These are phyloP conservation scores for Cladosporium halotolerans DNA, from an alignment of 2,329 filamentous ascomycete genomes.

Conservation along the genomic window DNA sequence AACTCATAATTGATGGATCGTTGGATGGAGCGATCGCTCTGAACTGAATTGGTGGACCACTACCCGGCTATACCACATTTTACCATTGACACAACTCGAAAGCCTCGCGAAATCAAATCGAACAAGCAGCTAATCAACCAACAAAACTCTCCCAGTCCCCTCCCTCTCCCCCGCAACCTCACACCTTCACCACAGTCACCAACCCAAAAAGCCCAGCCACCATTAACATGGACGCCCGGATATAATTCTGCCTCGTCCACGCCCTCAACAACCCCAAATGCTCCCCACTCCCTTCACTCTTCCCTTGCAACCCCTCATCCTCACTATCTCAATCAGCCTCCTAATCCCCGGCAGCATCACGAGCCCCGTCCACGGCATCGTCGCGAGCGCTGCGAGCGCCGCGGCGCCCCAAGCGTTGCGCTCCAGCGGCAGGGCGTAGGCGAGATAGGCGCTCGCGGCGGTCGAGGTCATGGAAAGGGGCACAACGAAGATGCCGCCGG, in stretches of 20 bases:
- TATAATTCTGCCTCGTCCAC: conserved; percentile 13
- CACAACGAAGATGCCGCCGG: conserved; percentile 13
- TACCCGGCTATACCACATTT: no score
- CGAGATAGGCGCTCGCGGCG: conserved; percentile 6
- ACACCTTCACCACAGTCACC: background rate
- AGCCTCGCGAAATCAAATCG: no score
- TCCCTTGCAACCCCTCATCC: conserved; percentile 10
- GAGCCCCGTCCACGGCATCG: conserved; percentile 11
- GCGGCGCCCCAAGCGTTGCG: conserved; percentile 8
- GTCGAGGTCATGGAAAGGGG: conserved; percentile 10
- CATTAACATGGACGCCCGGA: conserved; percentile 4
- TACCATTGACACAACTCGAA: no score
- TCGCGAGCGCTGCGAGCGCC: conserved; percentile 1
- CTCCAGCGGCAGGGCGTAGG: conserved; percentile 10
- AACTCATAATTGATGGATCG: no score
- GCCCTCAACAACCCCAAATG: conserved; percentile 12
- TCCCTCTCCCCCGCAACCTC: no score
- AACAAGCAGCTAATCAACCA: no score
- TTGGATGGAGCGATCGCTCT: no score
- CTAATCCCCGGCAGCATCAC: conserved; percentile 16
- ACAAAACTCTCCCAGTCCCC: no score
- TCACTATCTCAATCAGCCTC: conserved; percentile 10
- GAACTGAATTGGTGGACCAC: no score
- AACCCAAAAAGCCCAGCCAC: background rate
- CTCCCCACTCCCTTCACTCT: conserved; percentile 13